Evolutionary conservation across 805 yeast genomes (phyloP).

Genomic region (Starmerella vaccinii): DNA sequence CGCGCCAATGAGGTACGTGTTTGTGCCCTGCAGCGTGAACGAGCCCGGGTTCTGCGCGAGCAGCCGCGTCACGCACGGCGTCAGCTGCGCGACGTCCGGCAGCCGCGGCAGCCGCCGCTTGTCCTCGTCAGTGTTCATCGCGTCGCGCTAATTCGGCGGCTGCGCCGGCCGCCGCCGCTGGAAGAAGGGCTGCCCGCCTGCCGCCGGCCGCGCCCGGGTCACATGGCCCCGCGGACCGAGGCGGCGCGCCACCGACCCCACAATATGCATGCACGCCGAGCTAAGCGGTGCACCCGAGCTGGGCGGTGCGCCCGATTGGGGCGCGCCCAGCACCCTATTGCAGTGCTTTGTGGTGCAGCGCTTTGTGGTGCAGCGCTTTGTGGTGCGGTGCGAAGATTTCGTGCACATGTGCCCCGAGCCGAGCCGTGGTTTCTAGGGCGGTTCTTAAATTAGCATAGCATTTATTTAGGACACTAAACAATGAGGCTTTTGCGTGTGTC

Average conservation of each 20-base stretch:
- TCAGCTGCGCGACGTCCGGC: constrained; percentile 19
- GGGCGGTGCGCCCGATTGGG: not conserved
- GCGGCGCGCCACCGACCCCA: constrained; percentile 1
- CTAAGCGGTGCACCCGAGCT: not conserved
- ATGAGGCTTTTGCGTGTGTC: too few species aligned
- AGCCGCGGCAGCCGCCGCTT: constrained; percentile 15
- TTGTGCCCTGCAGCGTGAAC: constrained; percentile 35
- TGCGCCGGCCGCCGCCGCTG: not conserved
- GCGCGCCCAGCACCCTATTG: too few species aligned
- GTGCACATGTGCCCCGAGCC: too few species aligned
- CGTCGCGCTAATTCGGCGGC: not conserved
- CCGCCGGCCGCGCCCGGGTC: not conserved
- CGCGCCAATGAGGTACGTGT: constrained; percentile 33
- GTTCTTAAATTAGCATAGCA: too few species aligned
- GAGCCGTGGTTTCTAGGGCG: too few species aligned
- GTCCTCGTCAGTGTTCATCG: not conserved
- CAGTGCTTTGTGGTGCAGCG: too few species aligned
- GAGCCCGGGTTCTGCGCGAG: constrained; percentile 33
- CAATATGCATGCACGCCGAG: not conserved
- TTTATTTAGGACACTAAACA: too few species aligned
- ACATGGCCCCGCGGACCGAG: not conserved
- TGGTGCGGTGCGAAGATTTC: too few species aligned
- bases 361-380: too few species aligned
- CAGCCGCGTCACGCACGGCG: constrained; percentile 31
- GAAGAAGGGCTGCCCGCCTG: too few species aligned